Percentiles rank a stretch among this genome's conserved stretches.
Conservation (phyloP, 2,329 filamentous ascomycete species). For the Nectriaceae sp. region DNA sequence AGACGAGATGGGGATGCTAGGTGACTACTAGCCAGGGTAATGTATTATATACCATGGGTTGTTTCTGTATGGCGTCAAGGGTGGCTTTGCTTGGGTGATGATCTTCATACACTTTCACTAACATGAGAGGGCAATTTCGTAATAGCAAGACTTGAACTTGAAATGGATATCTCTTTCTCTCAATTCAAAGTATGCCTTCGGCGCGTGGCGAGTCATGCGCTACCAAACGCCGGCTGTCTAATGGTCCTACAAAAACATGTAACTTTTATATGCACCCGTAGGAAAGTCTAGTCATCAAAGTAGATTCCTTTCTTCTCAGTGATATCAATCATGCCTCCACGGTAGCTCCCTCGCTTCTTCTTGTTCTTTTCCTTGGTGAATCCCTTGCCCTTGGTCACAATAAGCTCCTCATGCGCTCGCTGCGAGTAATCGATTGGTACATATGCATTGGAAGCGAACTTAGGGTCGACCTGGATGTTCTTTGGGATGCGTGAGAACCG, state of each 20-base stretch:
- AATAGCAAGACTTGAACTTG: not conserved
- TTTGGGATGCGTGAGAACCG: constrained; percentile 79
- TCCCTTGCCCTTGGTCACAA: constrained; percentile 89
- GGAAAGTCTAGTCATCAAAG: constrained; percentile 74
- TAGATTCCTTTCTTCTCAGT: constrained; percentile 82
- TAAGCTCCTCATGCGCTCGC: constrained; percentile 82
- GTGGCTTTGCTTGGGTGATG: too few species aligned
- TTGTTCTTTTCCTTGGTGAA: constrained; percentile 99
- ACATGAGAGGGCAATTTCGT: not conserved
- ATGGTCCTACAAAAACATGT: not conserved
- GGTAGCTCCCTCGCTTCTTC: constrained; percentile 89
- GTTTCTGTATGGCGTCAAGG: too few species aligned
- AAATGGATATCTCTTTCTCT: not conserved
- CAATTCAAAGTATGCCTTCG: not conserved
- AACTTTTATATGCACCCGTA: constrained; percentile 1
- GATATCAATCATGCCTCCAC: constrained; percentile 86
- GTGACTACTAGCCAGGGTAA: not conserved
- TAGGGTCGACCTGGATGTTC: constrained; percentile 67
- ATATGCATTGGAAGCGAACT: constrained; percentile 78
- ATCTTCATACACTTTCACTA: too few species aligned
- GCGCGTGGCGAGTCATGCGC: too few species aligned
- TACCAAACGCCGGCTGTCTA: constrained; percentile 28
- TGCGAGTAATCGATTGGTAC: constrained; percentile 85
- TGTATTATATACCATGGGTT: too few species aligned
- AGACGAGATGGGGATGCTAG: constrained; percentile 1